Base-by-base conservation (phyloP, 805 yeast species). In the Candida maris region DNA sequence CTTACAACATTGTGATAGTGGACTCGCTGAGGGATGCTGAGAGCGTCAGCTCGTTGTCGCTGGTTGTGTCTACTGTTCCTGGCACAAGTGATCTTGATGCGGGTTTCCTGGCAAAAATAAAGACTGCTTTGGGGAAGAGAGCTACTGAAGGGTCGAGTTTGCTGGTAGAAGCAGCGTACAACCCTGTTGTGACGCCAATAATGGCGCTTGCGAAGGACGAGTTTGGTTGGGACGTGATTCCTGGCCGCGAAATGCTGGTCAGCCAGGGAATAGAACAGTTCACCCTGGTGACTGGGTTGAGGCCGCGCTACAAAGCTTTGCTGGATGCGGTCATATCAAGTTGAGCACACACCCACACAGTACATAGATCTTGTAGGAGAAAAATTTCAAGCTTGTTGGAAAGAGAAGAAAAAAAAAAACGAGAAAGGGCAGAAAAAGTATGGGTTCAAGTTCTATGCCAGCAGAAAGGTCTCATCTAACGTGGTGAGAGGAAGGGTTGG, bases 191-290 rank as follows among this genome's bases (percentile, higher is more conserved):
- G 13, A 91, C 98, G 0, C 93, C 94, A 15, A 67, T 91, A 27
- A 89, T 93, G 96, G 67, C 68, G 49, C 56, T 84, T 17, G 96
- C 97, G 6, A 56, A 57, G 19, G 75, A 71, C 20, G 67, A 73
- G 48, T 72, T 61, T 44, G 71, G 73, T 6, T 87, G 96, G 95
- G 70, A 68, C n/a, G 81, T 81, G n/a, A 73, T 91, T 46, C 84
- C 89, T 6, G 99, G 99, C 9, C 78, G 83, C 23, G 86, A 88
- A 53, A 85, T 94, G 93, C 72, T 93, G 45, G 88, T 89, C 13
- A 80, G 85, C 62, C 98, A 93, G 64, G 99, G 97, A 32, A 80
- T 85, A 33, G 85, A 75, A 46, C 98, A 93, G 64, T 88, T 89
- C 57, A 65, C 71, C 44, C 62, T 77, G 38, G 91, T 94, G 81